Percentiles rank a stretch among this genome's conserved stretches.
Evolutionary conservation across 305 asterid genomes (phyloP).

Genomic region (Fraxinus sp.): DNA sequence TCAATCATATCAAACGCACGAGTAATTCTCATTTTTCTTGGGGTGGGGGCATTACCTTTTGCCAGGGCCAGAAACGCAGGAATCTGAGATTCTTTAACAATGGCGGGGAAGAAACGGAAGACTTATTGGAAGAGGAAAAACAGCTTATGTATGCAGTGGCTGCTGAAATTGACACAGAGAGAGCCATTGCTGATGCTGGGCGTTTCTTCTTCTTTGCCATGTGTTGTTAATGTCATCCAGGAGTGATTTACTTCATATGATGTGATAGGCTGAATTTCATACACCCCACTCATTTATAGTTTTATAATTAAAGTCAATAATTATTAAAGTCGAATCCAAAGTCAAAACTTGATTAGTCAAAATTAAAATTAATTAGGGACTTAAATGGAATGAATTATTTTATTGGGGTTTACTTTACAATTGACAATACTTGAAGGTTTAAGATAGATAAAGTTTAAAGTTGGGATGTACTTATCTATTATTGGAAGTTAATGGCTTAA

Average conservation of each 20-base stretch:
- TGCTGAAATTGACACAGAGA: conserved; percentile 35
- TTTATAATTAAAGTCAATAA: too few species aligned
- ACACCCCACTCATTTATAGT: too few species aligned
- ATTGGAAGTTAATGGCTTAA: too few species aligned
- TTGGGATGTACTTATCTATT: too few species aligned
- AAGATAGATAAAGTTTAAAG: too few species aligned
- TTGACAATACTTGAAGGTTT: too few species aligned
- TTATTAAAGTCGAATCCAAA: too few species aligned
- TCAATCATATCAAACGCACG: not conserved
- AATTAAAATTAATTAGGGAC: too few species aligned
- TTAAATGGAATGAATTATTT: too few species aligned
- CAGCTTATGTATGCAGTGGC: conserved; percentile 44
- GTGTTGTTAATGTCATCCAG: not conserved
- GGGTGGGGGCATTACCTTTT: conserved; percentile 47
- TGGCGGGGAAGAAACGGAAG: conserved; percentile 40
- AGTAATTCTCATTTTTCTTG: not conserved
- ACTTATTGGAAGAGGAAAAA: conserved; percentile 38
- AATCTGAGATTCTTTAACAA: conserved; percentile 42
- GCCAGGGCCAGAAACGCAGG: conserved; percentile 94
- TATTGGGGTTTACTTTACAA: too few species aligned
- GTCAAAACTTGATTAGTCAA: too few species aligned
- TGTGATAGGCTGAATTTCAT: too few species aligned
- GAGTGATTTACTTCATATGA: not conserved
- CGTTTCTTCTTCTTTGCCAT: conserved; percentile 8
- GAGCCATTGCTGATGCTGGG: conserved; percentile 40